Evolutionary conservation across 148 eudicot genomes (phyloP), one percentile per base, ranked within the genome.

Genomic region (Polygonum maritimum): DNA sequence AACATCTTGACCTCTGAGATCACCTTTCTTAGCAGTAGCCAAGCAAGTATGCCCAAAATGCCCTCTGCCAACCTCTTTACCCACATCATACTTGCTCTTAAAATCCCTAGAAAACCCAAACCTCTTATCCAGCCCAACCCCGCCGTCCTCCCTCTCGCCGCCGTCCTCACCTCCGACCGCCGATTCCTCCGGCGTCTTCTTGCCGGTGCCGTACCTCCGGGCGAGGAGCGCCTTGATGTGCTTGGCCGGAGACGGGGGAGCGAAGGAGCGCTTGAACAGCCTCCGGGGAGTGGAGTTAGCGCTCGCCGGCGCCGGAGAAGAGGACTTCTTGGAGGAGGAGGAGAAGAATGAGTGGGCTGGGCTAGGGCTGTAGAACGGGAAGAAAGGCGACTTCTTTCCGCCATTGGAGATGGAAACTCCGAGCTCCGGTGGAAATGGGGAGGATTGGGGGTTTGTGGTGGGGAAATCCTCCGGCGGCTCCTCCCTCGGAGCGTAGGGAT

Each of bases 171-270:
- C 71, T 26, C 21, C 82, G 12, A n/a, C 55, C 18, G 63, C n/a
- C 51, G 69, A 74, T n/a, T 31, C 84, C 6, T 6, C 55, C 18
- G 69, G 33, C 74, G 67, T 75, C 73, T 80, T 80, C 76, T 76
- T 83, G 74, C 74, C 81, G 40, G 67, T 8, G 22, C 85, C 86
- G 2, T 82, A 77, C 77, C 92, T 65, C 80, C 87, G 74, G 44
- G 74, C 57, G 45, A 89, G 57, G 70, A 78, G 74, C 4, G 87
- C 80, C 83, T 79, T 85, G 48, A 87, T 80, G 52, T 85, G 92
- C 85, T 87, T 89, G 62, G 92, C 92, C 75, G 92, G 92, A 0
- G 92, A 89, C 14, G 89, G 88, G 62, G 92, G 89, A 18, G 84
- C 83, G 45, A 83, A 81, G 7, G 83, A 88, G 67, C 85, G 67